Evolutionary conservation across 2,329 filamentous ascomycete species (phyloP), one percentile per base, ranked within the genome.

Genomic region (Pseudocercospora cruenta): DNA sequence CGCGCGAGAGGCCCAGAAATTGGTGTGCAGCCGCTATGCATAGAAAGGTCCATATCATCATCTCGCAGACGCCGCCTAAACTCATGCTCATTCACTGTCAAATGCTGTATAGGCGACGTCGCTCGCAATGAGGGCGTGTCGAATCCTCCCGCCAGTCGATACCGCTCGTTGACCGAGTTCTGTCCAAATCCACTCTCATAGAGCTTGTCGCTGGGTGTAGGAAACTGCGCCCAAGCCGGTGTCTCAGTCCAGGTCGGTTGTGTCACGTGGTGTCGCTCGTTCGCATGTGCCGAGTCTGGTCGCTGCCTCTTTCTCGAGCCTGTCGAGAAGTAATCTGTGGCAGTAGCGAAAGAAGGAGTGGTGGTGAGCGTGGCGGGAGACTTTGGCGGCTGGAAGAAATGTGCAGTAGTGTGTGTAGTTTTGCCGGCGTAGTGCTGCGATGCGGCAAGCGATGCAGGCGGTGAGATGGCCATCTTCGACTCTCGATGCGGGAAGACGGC

Each of bases 81-180:
- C 49, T 64, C 63, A 69, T 68, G 21, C 51, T 70, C 67, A 31
- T 61, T 33, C 10, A 62, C 65, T 67, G 22, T 72, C 68, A 57
- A 68, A 64, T 28, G 64, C 63, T 80, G 78, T 22, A 81, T 77
- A n/a, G 73, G 74, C 33, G 78, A 74, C 24, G 78, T 75, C 10
- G 77, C 70, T 55, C 77, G 74, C 22, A 79, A 70, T 21, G 79
- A 77, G 14, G 82, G 82, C 9, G 79, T 82, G 64, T 86, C 84
- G 72, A 84, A 76, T 1, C 84, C 84, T 45, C 82, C 82, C 39
- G 82, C 83, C 4, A 86, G 76, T 21, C 77, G 75, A 74, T 86
- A 86, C 68, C 78, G 79, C 57, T 85, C 83, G 73, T 85, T 84
- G 14, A 84, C 83, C 58, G 82, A 83, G 62, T 66, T 63, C 73